Evolutionary conservation across 345 rosid genomes (phyloP).

Genomic region (Lepidium sativum): DNA sequence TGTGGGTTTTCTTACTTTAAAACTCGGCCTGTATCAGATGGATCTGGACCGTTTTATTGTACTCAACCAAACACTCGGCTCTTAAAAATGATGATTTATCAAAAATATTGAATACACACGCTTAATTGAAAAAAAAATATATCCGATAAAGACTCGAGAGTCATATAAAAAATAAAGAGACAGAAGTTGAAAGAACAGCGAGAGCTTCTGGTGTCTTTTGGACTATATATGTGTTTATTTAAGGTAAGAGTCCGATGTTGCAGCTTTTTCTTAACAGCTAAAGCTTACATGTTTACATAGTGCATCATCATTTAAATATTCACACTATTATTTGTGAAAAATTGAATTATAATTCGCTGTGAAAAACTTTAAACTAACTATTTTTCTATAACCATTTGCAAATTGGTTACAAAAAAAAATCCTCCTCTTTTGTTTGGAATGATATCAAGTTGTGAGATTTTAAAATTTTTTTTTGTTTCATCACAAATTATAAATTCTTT

Average conservation of each 20-base stretch:
- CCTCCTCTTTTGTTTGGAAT: conserved; percentile 20
- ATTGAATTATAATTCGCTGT: neutral
- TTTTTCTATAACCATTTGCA: neutral
- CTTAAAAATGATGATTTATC: no score
- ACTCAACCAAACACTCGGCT: no score
- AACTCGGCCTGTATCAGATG: no score
- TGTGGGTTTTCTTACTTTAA: no score
- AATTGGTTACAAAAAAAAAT: neutral
- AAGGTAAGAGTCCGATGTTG: neutral
- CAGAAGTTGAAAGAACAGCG: conserved; percentile 19
- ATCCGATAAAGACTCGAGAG: no score
- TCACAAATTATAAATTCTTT: neutral
- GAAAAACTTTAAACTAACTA: neutral
- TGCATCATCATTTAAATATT: no score
- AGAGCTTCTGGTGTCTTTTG: conserved; percentile 7
- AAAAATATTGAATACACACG: no score
- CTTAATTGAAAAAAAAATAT: no score
- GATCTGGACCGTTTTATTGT: no score
- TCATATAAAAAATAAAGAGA: no score
- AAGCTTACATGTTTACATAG: no score
- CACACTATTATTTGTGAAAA: neutral
- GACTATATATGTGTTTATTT: neutral
- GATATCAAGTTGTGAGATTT: conserved; percentile 13
- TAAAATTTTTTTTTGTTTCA: neutral
- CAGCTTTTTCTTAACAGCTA: no score